phyloP scores from a whole-genome alignment of 129 eudicot genomes.

The Apium graveolens region DNA sequence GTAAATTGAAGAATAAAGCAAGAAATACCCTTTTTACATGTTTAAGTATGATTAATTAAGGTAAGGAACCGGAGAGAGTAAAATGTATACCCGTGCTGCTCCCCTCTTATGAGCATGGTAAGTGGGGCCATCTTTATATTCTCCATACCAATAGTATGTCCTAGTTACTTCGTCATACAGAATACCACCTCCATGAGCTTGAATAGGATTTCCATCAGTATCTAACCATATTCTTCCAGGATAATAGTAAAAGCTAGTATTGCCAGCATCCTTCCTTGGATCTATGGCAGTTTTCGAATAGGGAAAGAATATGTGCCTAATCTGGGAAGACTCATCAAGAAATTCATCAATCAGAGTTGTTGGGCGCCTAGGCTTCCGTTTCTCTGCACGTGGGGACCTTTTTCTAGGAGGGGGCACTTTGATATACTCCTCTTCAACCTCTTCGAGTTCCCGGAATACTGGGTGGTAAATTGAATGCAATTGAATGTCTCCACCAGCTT shows the following conservation, averaged over 20 bases:
- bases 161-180: conserved; percentile 57
- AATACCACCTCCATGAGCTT: conserved; percentile 98
- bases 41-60: not conserved
- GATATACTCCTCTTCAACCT: conserved; percentile 79
- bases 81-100: conserved; percentile 80
- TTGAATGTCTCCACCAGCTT: conserved; percentile 22
- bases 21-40: not conserved
- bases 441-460: conserved; percentile 59
- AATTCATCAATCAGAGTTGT: conserved; percentile 78
- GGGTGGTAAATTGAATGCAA: conserved; percentile 31
- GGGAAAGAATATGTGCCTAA: conserved; percentile 84
- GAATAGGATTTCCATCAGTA: conserved; percentile 93
- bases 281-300: conserved; percentile 51
- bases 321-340: conserved; percentile 83
- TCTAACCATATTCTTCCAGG: conserved; percentile 97
- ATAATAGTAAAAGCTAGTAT: conserved; percentile 64
- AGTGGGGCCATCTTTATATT: conserved; percentile 94
- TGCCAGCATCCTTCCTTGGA: conserved; percentile 51
- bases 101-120: conserved; percentile 82
- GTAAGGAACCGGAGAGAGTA: not conserved
- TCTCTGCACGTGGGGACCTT: conserved; percentile 89
- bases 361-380: conserved; percentile 62
- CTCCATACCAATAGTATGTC: conserved; percentile 92
- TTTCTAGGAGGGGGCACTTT: conserved; percentile 85
- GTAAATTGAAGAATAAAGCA: not conserved